Percentiles rank a stretch among this genome's conserved stretches.
phyloP scores from a whole-genome alignment of 1,139 yeast species.

The Pichia kudriavzevii region DNA sequence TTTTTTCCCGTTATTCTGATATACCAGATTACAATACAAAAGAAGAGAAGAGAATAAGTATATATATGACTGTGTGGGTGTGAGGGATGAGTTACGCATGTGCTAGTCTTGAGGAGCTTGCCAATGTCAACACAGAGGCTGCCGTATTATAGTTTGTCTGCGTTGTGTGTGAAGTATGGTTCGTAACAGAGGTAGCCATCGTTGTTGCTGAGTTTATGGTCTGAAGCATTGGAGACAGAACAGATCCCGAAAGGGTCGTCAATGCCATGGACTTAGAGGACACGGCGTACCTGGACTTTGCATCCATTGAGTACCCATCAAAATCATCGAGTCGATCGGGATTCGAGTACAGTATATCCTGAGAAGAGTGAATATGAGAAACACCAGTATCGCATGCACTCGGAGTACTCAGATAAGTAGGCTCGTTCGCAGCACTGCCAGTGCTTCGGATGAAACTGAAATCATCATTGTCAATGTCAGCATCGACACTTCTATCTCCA shows the following conservation, averaged over 20 bases:
- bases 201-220: slow-evolving; percentile 19
- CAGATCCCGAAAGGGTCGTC: too few relatives aligned
- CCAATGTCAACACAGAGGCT: slow-evolving; percentile 48
- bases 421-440: too few relatives aligned
- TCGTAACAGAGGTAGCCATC: slow-evolving; percentile 2
- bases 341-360: too few relatives aligned
- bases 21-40: too few relatives aligned
- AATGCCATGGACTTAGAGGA: slow-evolving; percentile 40
- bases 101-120: slow-evolving; percentile 46
- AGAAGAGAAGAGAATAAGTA: not conserved
- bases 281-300: slow-evolving; percentile 29
- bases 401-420: too few relatives aligned
- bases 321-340: too few relatives aligned
- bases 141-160: slow-evolving; percentile 33
- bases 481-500: too few relatives aligned
- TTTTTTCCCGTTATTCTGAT: too few relatives aligned
- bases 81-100: slow-evolving; percentile 1
- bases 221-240: slow-evolving; percentile 7
- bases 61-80: not conserved
- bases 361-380: too few relatives aligned
- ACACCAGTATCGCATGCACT: too few relatives aligned
- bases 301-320: slow-evolving; percentile 4
- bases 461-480: too few relatives aligned
- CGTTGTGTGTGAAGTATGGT: slow-evolving; percentile 1
- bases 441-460: too few relatives aligned